phyloP scores from a whole-genome alignment of 176 grass and related monocot species.

The Lolium rigidum region DNA sequence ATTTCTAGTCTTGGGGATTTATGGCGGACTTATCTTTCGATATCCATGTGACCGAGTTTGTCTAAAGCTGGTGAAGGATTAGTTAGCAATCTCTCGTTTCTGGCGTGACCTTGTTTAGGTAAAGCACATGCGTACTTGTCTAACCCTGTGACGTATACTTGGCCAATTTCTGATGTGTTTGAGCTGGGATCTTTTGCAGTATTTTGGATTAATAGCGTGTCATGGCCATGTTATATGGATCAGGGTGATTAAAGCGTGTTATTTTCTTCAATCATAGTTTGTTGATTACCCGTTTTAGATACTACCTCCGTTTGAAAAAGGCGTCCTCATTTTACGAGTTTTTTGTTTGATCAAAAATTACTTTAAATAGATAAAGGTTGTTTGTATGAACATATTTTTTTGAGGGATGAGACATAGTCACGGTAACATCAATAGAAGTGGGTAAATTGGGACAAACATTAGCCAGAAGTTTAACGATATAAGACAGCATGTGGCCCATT shows the following conservation, averaged over 20 bases:
- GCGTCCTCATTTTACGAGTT: too few species aligned
- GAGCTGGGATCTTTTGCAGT: background rate
- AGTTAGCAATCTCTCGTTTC: too few species aligned
- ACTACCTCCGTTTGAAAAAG: too few species aligned
- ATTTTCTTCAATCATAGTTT: background rate
- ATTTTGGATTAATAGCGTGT: background rate
- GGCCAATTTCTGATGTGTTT: background rate
- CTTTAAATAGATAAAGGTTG: too few species aligned
- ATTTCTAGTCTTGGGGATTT: background rate
- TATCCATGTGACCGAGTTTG: too few species aligned
- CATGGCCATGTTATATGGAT: background rate
- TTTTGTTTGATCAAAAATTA: too few species aligned
- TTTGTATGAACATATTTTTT: too few species aligned
- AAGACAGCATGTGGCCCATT: background rate
- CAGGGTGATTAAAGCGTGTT: conserved; percentile 2
- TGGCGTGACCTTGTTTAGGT: background rate
- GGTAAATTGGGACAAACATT: background rate
- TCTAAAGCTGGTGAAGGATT: background rate
- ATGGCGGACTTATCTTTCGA: too few species aligned
- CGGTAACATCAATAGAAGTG: too few species aligned
- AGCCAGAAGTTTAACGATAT: background rate
- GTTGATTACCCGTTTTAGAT: background rate
- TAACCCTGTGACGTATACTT: background rate
- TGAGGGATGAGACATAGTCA: too few species aligned
- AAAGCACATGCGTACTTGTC: background rate